Evolutionary conservation across 139 green algal species (phyloP).

Genomic region (Coelastrella sp.): DNA sequence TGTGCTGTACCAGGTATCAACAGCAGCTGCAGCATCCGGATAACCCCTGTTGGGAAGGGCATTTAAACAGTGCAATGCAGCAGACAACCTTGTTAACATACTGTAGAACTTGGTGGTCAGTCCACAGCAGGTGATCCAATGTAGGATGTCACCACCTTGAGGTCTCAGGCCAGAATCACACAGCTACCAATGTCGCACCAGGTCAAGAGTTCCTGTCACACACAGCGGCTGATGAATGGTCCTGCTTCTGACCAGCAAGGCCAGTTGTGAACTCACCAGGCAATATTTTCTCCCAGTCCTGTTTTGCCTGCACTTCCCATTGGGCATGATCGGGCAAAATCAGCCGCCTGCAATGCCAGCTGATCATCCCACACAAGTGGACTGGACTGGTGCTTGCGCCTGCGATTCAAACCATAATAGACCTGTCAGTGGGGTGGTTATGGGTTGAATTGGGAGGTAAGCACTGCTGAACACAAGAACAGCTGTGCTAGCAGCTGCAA

Average conservation of each 20-base stretch:
- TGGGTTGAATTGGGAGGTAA: too few species aligned
- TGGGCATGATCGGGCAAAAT: background rate
- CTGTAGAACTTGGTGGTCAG: too few species aligned
- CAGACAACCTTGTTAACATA: too few species aligned
- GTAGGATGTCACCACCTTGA: too few species aligned
- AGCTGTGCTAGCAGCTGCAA: too few species aligned
- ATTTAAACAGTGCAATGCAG: background rate
- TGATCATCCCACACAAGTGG: conserved; percentile 9
- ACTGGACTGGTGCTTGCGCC: conserved; percentile 12
- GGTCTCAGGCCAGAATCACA: too few species aligned
- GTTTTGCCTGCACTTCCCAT: background rate
- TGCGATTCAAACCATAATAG: background rate
- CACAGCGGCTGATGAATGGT: too few species aligned
- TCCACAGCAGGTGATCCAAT: too few species aligned
- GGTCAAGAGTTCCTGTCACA: too few species aligned
- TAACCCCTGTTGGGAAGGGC: background rate
- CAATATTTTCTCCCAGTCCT: conserved; percentile 35
- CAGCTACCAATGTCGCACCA: too few species aligned
- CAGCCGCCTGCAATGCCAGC: conserved; percentile 8
- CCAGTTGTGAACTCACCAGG: background rate
- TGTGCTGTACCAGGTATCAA: conserved; percentile 11
- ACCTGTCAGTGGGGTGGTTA: background rate
- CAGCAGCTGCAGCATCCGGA: background rate
- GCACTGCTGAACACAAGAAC: too few species aligned
- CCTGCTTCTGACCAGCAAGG: background rate